Percentiles rank a stretch among this genome's conserved stretches.
Evolutionary conservation across 108 stramenopile species (phyloP).

Genomic region (Seminavis robusta): DNA sequence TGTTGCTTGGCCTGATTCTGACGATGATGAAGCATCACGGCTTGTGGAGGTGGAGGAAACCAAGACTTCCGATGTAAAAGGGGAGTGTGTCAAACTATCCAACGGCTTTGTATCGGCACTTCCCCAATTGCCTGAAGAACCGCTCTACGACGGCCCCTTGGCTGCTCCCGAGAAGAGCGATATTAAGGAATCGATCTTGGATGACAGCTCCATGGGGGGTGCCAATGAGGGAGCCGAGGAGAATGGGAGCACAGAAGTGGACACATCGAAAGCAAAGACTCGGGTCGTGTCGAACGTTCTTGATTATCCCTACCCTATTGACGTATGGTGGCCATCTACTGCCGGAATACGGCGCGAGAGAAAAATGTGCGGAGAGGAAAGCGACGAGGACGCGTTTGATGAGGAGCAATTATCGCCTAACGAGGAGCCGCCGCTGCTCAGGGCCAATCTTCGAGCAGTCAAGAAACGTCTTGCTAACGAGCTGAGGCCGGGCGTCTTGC

Average conservation of each 20-base stretch:
- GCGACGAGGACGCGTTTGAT: constrained; percentile 40
- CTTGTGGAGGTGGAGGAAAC: constrained; percentile 18
- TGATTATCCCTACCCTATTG: constrained; percentile 40
- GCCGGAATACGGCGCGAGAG: constrained; percentile 53
- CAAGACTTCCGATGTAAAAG: constrained; percentile 7
- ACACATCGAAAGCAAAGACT: constrained; percentile 2
- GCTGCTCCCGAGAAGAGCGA: neutral
- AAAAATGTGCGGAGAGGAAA: constrained; percentile 22
- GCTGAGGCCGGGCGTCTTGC: constrained; percentile 69
- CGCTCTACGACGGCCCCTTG: constrained; percentile 4
- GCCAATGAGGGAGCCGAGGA: neutral
- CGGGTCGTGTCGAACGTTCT: constrained; percentile 7
- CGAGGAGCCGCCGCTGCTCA: constrained; percentile 5
- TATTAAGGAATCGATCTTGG: neutral
- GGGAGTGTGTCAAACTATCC: constrained; percentile 21
- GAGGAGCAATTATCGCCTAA: constrained; percentile 20
- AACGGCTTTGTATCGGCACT: constrained; percentile 23
- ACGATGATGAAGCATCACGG: constrained; percentile 16
- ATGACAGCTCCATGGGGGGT: neutral
- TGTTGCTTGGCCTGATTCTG: constrained; percentile 19
- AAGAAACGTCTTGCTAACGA: constrained; percentile 33
- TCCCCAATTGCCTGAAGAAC: constrained; percentile 40
- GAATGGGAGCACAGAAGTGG: constrained; percentile 7
- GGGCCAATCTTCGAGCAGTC: constrained; percentile 31
- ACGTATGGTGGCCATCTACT: constrained; percentile 79